Percentiles rank a stretch among this genome's conserved stretches.
phyloP scores from a whole-genome alignment of 2,329 filamentous ascomycete genomes.

The Apiospora sp. region DNA sequence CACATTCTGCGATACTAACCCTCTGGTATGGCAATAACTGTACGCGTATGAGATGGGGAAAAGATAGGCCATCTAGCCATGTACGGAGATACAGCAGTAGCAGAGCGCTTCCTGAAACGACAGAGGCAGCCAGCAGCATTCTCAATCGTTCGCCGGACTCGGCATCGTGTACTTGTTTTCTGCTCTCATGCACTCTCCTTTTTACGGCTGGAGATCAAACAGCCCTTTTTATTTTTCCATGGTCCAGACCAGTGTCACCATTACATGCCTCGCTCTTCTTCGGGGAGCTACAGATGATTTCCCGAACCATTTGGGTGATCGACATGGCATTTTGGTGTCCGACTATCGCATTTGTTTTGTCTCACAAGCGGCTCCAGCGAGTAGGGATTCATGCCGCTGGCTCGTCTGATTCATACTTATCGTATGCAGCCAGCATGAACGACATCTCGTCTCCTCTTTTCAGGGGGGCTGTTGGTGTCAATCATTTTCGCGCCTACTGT shows the following conservation, averaged over 20 bases:
- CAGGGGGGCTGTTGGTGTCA: neutral
- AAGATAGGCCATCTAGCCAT: neutral
- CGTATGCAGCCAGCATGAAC: constrained; percentile 16
- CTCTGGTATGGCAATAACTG: neutral
- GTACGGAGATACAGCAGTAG: neutral
- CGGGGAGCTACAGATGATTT: constrained; percentile 19
- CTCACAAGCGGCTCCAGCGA: constrained; percentile 4
- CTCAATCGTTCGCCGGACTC: neutral
- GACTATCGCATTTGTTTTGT: constrained; percentile 21
- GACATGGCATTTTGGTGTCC: constrained; percentile 17
- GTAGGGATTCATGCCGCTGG: constrained; percentile 11
- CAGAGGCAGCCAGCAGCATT: neutral
- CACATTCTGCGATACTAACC: neutral
- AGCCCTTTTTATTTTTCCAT: neutral
- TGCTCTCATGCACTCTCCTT: neutral
- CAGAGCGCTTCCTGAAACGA: constrained; percentile 7
- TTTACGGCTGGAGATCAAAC: constrained; percentile 17
- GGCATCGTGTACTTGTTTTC: neutral
- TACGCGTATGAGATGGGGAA: neutral
- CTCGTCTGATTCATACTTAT: constrained; percentile 7
- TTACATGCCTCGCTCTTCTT: neutral
- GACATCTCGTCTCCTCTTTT: constrained; percentile 7
- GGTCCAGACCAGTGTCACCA: constrained; percentile 2
- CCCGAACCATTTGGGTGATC: neutral
- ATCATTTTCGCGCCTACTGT: neutral